Base-by-base conservation (phyloP, 2,329 filamentous ascomycete species). In the Remersonia thermophila region DNA sequence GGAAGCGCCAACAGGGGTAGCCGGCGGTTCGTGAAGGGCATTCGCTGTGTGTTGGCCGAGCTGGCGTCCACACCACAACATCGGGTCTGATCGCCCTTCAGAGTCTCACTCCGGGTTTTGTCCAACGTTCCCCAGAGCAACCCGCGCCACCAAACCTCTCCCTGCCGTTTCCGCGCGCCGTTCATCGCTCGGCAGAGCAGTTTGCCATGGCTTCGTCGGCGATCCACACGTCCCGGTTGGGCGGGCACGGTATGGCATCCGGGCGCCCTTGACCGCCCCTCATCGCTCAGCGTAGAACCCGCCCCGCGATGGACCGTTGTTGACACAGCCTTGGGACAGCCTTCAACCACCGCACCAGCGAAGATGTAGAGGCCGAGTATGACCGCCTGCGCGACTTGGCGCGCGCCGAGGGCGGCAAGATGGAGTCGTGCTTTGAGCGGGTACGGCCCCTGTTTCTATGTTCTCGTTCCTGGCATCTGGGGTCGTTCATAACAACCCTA, bases 351-450 rank as follows among this genome's bases (percentile, higher is more conserved):
- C 69, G 69, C 40, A 67, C 77, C 47, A 74, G 73, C 53, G 64
- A 65, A 48, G 70, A 78, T 40, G 67, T 75, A 37, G 87, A 96
- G 65, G 75, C 70, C 48, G 87, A 96, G 63, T 96, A 96, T 60
- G 87, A 96, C 56, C 82, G 84, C 36, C 72, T 96, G 30, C 84
- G 91, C 52, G 78, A 80, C 48, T 70, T 87, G 13, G 91, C 89
- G 13, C 77, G 83, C 45, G 69, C 77, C 51, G 87, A 94, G 66
- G 84, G 81, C 40, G 65, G 69, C 35, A 84, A 91, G 63, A 81
- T 84, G 48, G 74, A 74, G 45, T 69, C 72, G 35, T 93, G 83
- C 63, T 87, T 86, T 53, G 74, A 84, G 45, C 67, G 69, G 52
- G 80, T 83, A 64, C 37, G 65, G 56, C 40, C 26, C 6, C 35